Evolutionary conservation across 2,329 filamentous ascomycete species (phyloP).

Genomic region (Trichoderma hamatum): DNA sequence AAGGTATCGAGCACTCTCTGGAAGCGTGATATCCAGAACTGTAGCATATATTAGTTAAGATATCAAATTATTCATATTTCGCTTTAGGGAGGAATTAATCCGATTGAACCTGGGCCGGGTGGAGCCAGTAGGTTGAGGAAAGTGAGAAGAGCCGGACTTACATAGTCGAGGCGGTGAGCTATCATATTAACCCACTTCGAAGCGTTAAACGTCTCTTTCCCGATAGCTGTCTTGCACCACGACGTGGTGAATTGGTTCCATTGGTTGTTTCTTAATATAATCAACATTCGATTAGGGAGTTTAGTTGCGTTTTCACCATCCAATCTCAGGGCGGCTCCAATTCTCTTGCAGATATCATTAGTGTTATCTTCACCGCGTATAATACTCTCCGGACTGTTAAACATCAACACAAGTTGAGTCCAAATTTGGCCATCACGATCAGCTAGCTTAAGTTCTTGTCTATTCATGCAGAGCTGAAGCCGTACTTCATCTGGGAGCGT

Average conservation of each 20-base stretch:
- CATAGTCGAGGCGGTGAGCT: neutral
- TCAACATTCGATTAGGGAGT: neutral
- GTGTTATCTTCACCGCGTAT: neutral
- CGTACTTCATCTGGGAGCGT: neutral
- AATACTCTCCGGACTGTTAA: neutral
- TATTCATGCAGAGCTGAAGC: neutral
- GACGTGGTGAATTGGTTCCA: neutral
- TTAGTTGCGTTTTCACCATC: neutral
- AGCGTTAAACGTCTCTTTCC: neutral
- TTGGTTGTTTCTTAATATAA: neutral
- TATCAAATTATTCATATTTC: too few species aligned
- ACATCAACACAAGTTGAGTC: neutral
- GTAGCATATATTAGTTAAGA: neutral
- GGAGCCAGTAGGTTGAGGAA: too few species aligned
- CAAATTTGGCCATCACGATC: neutral
- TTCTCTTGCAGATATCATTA: neutral
- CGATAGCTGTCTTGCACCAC: neutral
- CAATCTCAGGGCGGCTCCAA: neutral
- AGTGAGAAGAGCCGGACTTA: neutral
- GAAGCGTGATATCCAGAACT: neutral
- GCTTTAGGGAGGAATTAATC: too few species aligned
- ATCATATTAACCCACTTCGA: neutral
- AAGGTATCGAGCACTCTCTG: neutral
- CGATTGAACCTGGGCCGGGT: neutral
- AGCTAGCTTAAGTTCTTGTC: neutral